Base-by-base conservation (phyloP, 768 basidiomycete genomes). In the Suillus luteus region DNA sequence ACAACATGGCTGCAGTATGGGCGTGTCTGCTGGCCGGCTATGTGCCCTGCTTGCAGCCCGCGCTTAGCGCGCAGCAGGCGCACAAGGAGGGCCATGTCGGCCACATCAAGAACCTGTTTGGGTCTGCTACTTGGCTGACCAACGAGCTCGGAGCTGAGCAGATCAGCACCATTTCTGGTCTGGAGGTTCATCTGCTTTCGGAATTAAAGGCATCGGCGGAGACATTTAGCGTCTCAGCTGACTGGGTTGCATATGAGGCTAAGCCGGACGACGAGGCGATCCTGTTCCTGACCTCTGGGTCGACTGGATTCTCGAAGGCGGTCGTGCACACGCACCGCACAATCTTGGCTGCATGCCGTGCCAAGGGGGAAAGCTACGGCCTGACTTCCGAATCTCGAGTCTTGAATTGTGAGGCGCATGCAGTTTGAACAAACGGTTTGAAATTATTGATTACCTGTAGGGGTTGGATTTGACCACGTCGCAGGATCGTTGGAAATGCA, bases 401-500 rank as follows among this genome's bases (percentile, higher is more conserved):
- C 59, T 66, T 81, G 63, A 82, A 82, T 66, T 82, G 81, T 75
- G 19, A 65, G 74, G 65, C 37, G 10, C 12, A 10, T 5, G 3
- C 52, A 11, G 12, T n/a, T 27, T 27, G 17, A 22, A 41, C 0
- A 6, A 61, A n/a, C 12, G 4, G 9, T 19, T 22, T 59, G 14
- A 38, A 24, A 22, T 59, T 55, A 14, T 59, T 40, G 2, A 10
- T 59, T 22, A 14, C 1, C 5, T 44, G 12, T 64, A 75, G 74
- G 74, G 81, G 80, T 82, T 6, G 78, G 78, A 19, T 79, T 82
- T 54, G 81, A 82, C 59, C 81, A 82, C 59, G 79, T 82, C 33
- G 81, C 81, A 5, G 79, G 77, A 48, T 75, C 80, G 0, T 71
- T 80, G 4, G 81, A 82, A 57, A 72, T 81, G 64, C 80, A 81